Evolutionary conservation across 116 monocot species (phyloP), one percentile per base, ranked within the genome.

Genomic region (Posidonia oceanica): DNA sequence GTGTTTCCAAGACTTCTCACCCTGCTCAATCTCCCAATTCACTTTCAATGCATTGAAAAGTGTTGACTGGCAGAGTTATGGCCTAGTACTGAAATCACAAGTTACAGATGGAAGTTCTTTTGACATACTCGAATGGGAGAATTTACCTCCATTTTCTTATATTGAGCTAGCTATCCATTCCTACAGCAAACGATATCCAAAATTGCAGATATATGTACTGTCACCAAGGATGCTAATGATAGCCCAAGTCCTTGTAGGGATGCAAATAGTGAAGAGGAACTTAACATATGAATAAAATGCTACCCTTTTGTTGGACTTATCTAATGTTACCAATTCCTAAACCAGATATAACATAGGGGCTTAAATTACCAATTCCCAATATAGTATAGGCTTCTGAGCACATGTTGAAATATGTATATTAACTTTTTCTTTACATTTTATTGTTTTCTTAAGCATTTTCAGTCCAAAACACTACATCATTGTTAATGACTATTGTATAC

Each of bases 81-180:
- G 95, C 67, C 77, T 91, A 54, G 85, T 53, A 74, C 56, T 88
- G 64, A 84, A 67, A 63, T 73, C 39, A 20, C 76, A 69, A 75
- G 4, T 48, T 57, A 44, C 86, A 21, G 70, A 91, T 64, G 66
- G 16, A 55, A 76, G 83, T 41, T 76, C 81, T 58, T 71, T 78
- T 55, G 73, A 61, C 21, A 59, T 78, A 18, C 84, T 96, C 69
- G 81, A 88, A 64, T 88, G 86, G 88, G 88, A 83, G 55, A 74
- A 81, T 39, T 73, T 77, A 53, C 55, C 79, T 66, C 71, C 69
- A 36, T 83, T 72, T 80, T 71, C 77, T 29, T 74, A 74, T 52
- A 79, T 96, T 42, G 77, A 78, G 52, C 91, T 96, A 76, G 88
- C 83, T 17, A 64, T 96, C 51, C 91, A 91, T 59, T 76, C 70